These are phyloP conservation scores for Helotiales sp. DNA, from an alignment of 2,329 filamentous ascomycete species.

Conservation along the genomic window DNA sequence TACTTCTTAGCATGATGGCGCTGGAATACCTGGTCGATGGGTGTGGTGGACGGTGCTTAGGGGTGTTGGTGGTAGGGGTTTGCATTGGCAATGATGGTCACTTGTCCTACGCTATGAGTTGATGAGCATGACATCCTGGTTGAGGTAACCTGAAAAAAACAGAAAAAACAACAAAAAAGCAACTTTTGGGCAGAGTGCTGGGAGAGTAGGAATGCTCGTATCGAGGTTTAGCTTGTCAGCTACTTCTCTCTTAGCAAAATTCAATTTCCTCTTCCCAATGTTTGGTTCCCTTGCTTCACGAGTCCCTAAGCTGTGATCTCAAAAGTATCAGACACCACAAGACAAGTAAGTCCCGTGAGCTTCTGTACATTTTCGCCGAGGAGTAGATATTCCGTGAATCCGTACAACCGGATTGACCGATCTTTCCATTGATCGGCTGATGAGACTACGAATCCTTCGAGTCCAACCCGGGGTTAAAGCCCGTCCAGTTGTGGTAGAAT, in stretches of 20 bases:
- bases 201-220: slow-evolving; percentile 22
- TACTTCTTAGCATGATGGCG: slow-evolving; percentile 16
- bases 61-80: slow-evolving; percentile 18
- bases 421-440: too few species aligned
- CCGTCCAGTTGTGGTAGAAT: not conserved
- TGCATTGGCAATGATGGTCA: slow-evolving; percentile 28
- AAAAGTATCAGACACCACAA: not conserved
- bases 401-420: slow-evolving; percentile 1
- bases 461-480: not conserved
- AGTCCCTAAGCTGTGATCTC: not conserved
- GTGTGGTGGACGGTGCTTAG: slow-evolving; percentile 16
- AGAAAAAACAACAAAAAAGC: slow-evolving; percentile 27
- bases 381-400: not conserved
- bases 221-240: slow-evolving; percentile 28
- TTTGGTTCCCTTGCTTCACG: not conserved
- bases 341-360: not conserved
- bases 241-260: slow-evolving; percentile 23
- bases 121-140: slow-evolving; percentile 28
- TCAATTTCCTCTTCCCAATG: slow-evolving; percentile 19
- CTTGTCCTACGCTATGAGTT: slow-evolving; percentile 28
- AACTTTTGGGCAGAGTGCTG: slow-evolving; percentile 22
- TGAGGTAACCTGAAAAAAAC: slow-evolving; percentile 20
- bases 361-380: not conserved
- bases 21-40: slow-evolving; percentile 19
- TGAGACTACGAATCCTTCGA: not conserved